Conservation (phyloP, 257 asterid species). For the Ajuga chamaepitys region DNA sequence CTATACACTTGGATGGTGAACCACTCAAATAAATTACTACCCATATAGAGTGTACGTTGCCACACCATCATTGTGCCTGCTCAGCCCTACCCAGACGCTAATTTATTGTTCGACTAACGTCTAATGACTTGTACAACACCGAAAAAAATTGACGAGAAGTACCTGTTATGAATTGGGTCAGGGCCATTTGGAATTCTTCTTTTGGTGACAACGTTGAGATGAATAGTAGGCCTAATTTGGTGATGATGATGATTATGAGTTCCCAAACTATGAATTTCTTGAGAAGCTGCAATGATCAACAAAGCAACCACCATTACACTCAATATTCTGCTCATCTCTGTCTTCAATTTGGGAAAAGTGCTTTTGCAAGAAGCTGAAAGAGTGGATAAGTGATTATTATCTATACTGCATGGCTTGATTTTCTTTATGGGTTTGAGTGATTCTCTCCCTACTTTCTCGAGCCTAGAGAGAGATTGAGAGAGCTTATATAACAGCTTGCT, state of each 20-base stretch:
- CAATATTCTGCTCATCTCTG: conserved; percentile 28
- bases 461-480: conserved; percentile 25
- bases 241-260: background rate
- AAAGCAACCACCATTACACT: conserved; percentile 30
- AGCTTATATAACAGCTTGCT: conserved; percentile 35
- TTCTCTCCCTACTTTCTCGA: conserved; percentile 41
- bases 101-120: too few species aligned
- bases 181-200: conserved; percentile 84
- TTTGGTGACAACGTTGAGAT: conserved; percentile 44
- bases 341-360: background rate
- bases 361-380: background rate
- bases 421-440: conserved; percentile 49
- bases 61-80: too few species aligned
- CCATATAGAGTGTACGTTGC: too few species aligned
- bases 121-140: too few species aligned
- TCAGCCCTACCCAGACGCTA: too few species aligned
- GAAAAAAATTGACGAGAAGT: background rate
- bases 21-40: too few species aligned
- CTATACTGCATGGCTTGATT: conserved; percentile 33
- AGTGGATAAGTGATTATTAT: background rate
- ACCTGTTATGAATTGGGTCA: conserved; percentile 93
- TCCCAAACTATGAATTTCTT: background rate
- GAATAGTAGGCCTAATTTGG: conserved; percentile 8
- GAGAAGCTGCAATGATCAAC: conserved; percentile 18
- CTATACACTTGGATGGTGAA: too few species aligned